Base-by-base conservation (phyloP, 331 rosid species). In the Spiraea crenata region DNA sequence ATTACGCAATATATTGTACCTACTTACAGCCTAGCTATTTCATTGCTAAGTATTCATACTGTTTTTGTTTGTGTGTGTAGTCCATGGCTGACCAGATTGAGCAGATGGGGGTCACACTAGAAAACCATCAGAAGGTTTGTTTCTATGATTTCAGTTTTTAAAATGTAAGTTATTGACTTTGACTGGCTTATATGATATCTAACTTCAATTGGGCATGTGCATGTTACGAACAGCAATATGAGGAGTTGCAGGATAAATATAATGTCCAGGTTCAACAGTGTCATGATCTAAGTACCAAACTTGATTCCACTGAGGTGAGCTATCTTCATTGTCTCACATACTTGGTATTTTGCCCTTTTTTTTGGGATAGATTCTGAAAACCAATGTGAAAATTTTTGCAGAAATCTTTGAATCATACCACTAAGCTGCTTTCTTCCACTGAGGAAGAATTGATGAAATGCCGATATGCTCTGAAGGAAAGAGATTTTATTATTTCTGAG, bases 1-100 rank as follows among this genome's bases (percentile, higher is more conserved):
- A 8, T 14, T 62, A 38, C 37, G 49, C 49, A 49, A n/a, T 19
- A 31, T 49, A 5, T n/a, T 1, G 4, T 5, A 7, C 48, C 38
- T 51, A 0, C 7, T 55, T 69, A 11, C 15, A 0, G 17, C 4
- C 38, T 65, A 39, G 19, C 7, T 46, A 25, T 25, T 25, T 25
- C 31, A 25, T 47, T 14, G 49, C 57, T 17, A 7, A 69, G 8
- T 65, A n/a, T 58, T 76, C 61, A 72, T 66, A 12, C 31, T 40
- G 14, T 13, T 2, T 67, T 74, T 75, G 60, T 47, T 76, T 70
- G 56, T 69, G 58, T 70, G 45, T 25, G 31, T 25, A 95, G 98
- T 91, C 96, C 52, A 89, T 89, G 99, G 71, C 90, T 37, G 96
- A 95, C 39, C 97, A 91, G 79, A 87, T 95, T 76, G 96, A 91